Evolutionary conservation across 2,329 filamentous ascomycete species (phyloP).

Genomic region (Epichloe amarillans): DNA sequence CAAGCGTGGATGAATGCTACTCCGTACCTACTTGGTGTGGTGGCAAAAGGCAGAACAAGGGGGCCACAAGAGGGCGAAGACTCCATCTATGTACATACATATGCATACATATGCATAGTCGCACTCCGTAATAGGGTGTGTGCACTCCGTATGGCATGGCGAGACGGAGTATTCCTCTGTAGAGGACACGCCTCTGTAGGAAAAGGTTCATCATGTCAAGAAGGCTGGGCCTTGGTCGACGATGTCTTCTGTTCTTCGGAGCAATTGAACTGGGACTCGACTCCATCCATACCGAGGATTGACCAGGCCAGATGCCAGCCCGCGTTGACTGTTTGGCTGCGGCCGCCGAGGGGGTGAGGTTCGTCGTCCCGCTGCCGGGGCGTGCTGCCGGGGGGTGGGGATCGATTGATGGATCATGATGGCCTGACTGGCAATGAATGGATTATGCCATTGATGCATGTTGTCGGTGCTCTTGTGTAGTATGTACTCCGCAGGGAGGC

Average conservation of each 20-base stretch:
- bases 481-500: no score
- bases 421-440: background rate
- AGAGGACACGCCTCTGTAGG: background rate
- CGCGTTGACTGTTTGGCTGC: no score
- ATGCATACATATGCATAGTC: background rate
- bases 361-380: no score
- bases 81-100: background rate
- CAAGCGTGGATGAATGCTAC: background rate
- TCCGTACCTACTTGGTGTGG: conserved; percentile 2
- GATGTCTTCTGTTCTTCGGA: background rate
- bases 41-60: conserved; percentile 6
- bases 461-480: background rate
- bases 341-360: no score
- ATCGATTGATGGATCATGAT: no score
- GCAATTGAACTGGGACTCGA: no score
- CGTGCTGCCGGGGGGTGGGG: no score
- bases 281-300: no score
- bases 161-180: background rate
- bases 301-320: no score
- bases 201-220: background rate
- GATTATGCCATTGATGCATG: background rate
- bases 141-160: background rate
- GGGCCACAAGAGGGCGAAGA: background rate
- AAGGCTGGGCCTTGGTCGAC: background rate
- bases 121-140: no score